phyloP scores from a whole-genome alignment of 2,329 filamentous ascomycete species.

The Fusarium newnesense region DNA sequence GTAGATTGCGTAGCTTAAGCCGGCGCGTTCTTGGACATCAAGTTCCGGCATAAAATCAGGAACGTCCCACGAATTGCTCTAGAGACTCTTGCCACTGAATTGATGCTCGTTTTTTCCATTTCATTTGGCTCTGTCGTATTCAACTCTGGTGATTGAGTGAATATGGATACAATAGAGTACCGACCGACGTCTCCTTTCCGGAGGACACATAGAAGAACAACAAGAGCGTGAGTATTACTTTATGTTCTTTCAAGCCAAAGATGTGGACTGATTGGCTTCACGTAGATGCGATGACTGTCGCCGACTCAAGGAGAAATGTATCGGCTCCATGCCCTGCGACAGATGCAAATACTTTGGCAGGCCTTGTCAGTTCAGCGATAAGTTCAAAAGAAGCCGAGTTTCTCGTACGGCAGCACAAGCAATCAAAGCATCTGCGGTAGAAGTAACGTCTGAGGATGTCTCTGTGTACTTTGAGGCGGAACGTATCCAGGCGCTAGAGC shows the following conservation, averaged over 20 bases:
- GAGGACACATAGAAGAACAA: conserved; percentile 11
- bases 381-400: conserved; percentile 17
- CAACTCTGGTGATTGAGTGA: background rate
- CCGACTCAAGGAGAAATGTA: conserved; percentile 37
- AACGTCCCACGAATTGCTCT: background rate
- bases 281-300: conserved; percentile 37
- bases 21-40: background rate
- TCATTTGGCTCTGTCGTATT: background rate
- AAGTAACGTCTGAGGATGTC: background rate
- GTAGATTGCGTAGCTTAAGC: background rate
- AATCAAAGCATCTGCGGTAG: background rate
- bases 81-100: background rate
- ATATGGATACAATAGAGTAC: background rate
- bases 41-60: background rate
- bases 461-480: conserved; percentile 23
- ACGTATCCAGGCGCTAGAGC: conserved; percentile 32
- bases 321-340: conserved; percentile 29
- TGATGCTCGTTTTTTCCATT: background rate
- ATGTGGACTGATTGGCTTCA: background rate
- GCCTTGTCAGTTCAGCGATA: conserved; percentile 27
- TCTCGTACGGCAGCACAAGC: background rate
- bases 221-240: background rate
- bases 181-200: background rate
- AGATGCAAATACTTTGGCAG: conserved; percentile 31
- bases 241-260: background rate